These are phyloP conservation scores for Ustilago esculenta DNA, from an alignment of 1,284 basidiomycete genomes.

Conservation along the genomic window DNA sequence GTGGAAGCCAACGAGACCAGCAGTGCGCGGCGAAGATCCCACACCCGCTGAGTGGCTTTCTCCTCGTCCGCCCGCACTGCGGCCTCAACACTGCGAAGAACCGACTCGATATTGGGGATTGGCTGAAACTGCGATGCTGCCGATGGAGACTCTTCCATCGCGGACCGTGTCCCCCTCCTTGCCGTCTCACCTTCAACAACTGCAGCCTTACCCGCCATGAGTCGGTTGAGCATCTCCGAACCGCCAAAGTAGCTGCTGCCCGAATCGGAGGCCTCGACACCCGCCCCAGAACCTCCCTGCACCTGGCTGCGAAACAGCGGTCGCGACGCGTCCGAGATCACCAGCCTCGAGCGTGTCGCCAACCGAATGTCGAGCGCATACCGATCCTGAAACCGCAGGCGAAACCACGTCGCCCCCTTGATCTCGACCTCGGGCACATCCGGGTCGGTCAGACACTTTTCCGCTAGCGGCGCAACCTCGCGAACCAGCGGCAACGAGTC, in stretches of 20 bases:
- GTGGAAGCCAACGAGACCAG: conserved; percentile 16
- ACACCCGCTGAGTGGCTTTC: neutral
- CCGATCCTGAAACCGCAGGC: conserved; percentile 77
- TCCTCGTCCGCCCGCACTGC: neutral
- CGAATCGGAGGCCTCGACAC: neutral
- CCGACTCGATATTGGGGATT: conserved; percentile 26
- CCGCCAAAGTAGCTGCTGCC: conserved; percentile 11
- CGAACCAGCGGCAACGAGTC: conserved; percentile 79
- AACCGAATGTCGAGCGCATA: conserved; percentile 82
- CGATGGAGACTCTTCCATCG: neutral
- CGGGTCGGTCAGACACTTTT: conserved; percentile 67
- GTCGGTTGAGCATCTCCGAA: conserved; percentile 14
- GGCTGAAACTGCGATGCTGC: conserved; percentile 25
- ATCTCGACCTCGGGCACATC: conserved; percentile 73
- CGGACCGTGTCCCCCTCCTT: neutral
- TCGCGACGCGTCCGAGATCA: conserved; percentile 37
- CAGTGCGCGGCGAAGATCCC: conserved; percentile 28
- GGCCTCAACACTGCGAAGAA: conserved; percentile 12
- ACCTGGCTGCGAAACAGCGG: conserved; percentile 36
- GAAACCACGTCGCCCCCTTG: conserved; percentile 81
- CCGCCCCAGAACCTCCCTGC: neutral
- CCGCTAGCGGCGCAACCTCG: conserved; percentile 75
- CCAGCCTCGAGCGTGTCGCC: conserved; percentile 72
- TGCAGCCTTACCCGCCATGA: conserved; percentile 7
- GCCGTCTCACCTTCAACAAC: neutral